Base-by-base conservation (phyloP, 139 green algal genomes). In the Ulvella scutata region DNA sequence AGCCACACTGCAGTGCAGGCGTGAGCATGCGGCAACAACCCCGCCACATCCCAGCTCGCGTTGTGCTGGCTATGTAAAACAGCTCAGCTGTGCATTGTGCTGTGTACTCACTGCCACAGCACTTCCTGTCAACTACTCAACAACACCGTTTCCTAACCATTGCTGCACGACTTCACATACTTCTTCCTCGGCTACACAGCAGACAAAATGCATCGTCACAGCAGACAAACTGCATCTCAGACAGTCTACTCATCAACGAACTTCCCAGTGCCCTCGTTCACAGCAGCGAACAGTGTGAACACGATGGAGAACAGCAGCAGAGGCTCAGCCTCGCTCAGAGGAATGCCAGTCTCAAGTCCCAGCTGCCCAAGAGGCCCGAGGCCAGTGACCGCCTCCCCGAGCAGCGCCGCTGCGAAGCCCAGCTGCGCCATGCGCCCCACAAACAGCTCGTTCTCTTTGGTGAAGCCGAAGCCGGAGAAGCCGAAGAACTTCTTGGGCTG, bases 401-500 rank as follows among this genome's bases (percentile, higher is more conserved):
- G 75, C 1, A 95, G 72, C 36, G 80, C 85, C 3, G 87, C 86
- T 3, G 85, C 89, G 74, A 95, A 93, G 61, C 90, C 90, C 28
- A 95, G 82, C 81, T 92, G 86, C 21, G 89, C 89, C 78, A 94
- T 61, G 61, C 89, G 78, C 33, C 89, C 89, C 7, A 92, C 89
- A 74, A 95, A 95, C 43, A 94, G 78, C 85, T 94, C 89, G 38
- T 94, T 94, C 37, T 85, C 76, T 76, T 86, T 85, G 43, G 83
- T 89, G 78, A 91, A 92, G 4, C 84, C 87, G 33, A 86, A 82
- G 61, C 74, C 67, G 20, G 73, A 79, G 23, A 88, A 78, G 37
- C 85, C 85, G 43, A 90, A 84, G 76, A 90, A 84, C 38, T 82
- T 80, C 51, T 82, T 78, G 76, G 83, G 78, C 61, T 82, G 72